phyloP scores from a whole-genome alignment of 257 asterid genomes.

The Craterostigma plantagineum region DNA sequence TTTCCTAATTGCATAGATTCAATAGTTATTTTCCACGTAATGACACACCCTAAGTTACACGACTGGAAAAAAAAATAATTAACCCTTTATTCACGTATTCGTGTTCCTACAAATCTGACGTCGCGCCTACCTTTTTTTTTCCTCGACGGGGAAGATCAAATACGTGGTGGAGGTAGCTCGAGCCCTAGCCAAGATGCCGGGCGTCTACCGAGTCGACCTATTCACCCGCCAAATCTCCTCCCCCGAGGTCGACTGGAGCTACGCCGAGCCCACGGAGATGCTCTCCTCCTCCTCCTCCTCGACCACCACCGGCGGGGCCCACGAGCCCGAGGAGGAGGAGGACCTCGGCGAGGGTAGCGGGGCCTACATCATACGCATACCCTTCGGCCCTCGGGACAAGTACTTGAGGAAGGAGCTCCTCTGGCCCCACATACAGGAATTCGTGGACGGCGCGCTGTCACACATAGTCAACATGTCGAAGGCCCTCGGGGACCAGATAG shows the following conservation, averaged over 20 bases:
- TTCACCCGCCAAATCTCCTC: slow-evolving; percentile 72
- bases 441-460: slow-evolving; percentile 66
- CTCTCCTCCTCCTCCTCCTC: too few species aligned
- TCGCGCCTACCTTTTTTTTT: too few species aligned
- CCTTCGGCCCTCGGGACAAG: slow-evolving; percentile 65
- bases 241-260: slow-evolving; percentile 76
- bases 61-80: too few species aligned
- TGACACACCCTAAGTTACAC: too few species aligned
- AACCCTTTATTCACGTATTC: too few species aligned
- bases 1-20: too few species aligned
- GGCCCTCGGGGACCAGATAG: slow-evolving; percentile 63
- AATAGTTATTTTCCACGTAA: too few species aligned
- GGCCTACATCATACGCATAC: slow-evolving; percentile 60
- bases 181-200: slow-evolving; percentile 67
- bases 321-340: slow-evolving; percentile 14
- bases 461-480: slow-evolving; percentile 70
- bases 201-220: slow-evolving; percentile 65
- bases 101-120: too few species aligned
- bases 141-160: slow-evolving; percentile 30
- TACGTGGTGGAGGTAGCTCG: slow-evolving; percentile 72
- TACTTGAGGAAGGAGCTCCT: slow-evolving; percentile 49
- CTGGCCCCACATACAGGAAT: slow-evolving; percentile 74
- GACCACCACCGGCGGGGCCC: too few species aligned
- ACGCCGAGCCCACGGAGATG: slow-evolving; percentile 80
- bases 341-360: slow-evolving; percentile 54